phyloP scores from a whole-genome alignment of 2,329 filamentous ascomycete genomes.

The Talaromyces sp. region DNA sequence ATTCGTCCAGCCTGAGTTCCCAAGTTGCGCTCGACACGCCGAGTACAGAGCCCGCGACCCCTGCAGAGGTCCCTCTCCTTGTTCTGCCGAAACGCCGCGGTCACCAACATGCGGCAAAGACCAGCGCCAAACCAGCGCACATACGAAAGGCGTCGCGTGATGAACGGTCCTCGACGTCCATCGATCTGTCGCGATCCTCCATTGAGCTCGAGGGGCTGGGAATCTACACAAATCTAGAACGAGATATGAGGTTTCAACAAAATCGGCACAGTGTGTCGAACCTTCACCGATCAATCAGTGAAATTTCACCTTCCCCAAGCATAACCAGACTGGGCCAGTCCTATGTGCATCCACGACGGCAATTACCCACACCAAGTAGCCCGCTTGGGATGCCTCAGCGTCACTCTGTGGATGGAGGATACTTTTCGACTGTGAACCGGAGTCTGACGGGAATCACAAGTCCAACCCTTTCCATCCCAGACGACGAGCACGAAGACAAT shows the following conservation, averaged over 20 bases:
- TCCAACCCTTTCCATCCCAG: conserved; percentile 31
- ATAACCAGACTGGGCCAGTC: conserved; percentile 49
- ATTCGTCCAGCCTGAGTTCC: conserved; percentile 17
- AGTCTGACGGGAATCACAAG: conserved; percentile 9
- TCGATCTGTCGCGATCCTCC: conserved; percentile 55
- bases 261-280: conserved; percentile 39
- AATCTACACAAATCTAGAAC: conserved; percentile 43
- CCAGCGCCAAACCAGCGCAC: conserved; percentile 53
- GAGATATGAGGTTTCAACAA: conserved; percentile 35
- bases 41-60: conserved; percentile 14
- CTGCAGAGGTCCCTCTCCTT: conserved; percentile 15
- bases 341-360: conserved; percentile 56
- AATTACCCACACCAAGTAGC: conserved; percentile 54
- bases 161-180: conserved; percentile 46
- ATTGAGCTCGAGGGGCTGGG: conserved; percentile 58
- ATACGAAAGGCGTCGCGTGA: conserved; percentile 52
- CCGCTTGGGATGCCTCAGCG: conserved; percentile 51
- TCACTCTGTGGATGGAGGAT: conserved; percentile 37
- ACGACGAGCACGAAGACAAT: conserved; percentile 42
- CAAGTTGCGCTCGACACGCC: conserved; percentile 17
- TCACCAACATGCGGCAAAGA: conserved; percentile 26
- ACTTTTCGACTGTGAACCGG: conserved; percentile 13
- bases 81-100: conserved; percentile 24
- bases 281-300: conserved; percentile 55
- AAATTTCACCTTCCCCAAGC: conserved; percentile 50